Conservation (phyloP, 1,284 basidiomycete species). For the Cryptococcus neoformans region DNA sequence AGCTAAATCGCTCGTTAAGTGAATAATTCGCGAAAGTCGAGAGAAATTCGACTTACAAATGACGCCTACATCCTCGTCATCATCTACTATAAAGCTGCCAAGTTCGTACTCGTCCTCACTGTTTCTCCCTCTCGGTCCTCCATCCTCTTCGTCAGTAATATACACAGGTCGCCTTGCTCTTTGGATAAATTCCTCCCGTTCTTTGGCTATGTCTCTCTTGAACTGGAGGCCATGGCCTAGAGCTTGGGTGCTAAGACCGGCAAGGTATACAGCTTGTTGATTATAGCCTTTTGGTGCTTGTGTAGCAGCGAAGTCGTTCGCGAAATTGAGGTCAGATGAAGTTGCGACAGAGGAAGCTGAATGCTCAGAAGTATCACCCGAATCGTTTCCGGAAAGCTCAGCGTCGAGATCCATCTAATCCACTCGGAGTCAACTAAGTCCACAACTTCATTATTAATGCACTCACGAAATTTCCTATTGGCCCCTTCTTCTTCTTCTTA, state of each 20-base stretch:
- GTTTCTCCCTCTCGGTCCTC: not conserved
- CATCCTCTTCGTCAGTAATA: constrained; percentile 39
- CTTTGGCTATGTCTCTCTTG: constrained; percentile 11
- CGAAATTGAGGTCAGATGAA: constrained; percentile 48
- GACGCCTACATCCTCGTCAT: constrained; percentile 35
- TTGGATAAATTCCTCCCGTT: constrained; percentile 28
- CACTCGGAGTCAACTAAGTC: not conserved
- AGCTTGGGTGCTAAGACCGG: constrained; percentile 44
- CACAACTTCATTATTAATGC: not conserved
- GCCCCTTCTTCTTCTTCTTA: constrained; percentile 8
- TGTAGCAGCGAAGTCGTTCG: constrained; percentile 49
- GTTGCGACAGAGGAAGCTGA: constrained; percentile 39
- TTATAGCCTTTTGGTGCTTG: constrained; percentile 52
- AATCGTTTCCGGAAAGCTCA: constrained; percentile 32
- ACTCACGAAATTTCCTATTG: constrained; percentile 19
- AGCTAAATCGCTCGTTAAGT: not conserved
- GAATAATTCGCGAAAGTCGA: not conserved
- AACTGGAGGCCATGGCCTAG: constrained; percentile 35
- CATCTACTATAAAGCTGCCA: constrained; percentile 42
- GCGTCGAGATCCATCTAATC: constrained; percentile 39
- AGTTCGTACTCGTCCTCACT: constrained; percentile 45
- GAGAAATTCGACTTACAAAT: constrained; percentile 9
- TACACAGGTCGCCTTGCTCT: constrained; percentile 43
- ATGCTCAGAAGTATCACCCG: constrained; percentile 26
- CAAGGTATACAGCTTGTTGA: constrained; percentile 43